These are phyloP conservation scores for Helminthosporium solani DNA, from an alignment of 2,329 filamentous ascomycete species.

Conservation along the genomic window DNA sequence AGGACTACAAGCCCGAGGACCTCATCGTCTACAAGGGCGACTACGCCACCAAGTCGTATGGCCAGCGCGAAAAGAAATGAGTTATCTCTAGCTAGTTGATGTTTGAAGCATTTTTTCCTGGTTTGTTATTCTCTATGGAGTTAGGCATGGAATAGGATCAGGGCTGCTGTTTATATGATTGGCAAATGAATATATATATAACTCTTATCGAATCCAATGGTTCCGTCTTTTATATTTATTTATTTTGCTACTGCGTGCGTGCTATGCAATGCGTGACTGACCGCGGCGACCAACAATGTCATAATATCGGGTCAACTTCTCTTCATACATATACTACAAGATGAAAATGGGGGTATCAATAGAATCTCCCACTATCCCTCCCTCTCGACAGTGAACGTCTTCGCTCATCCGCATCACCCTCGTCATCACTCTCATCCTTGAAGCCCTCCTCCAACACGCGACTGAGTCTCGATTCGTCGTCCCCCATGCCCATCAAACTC, in stretches of 20 bases:
- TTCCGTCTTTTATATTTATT: no score
- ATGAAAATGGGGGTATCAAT: neutral
- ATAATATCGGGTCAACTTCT: no score
- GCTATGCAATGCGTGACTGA: neutral
- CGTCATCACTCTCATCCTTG: constrained; percentile 70
- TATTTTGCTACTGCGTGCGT: no score
- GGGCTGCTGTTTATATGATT: constrained; percentile 22
- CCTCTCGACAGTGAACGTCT: constrained; percentile 19
- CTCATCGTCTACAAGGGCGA: constrained; percentile 87
- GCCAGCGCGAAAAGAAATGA: constrained; percentile 63
- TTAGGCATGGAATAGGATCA: constrained; percentile 4
- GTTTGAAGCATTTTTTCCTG: neutral
- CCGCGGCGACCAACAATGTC: no score
- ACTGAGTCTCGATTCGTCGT: constrained; percentile 64
- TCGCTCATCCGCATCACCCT: constrained; percentile 25
- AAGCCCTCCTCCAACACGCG: constrained; percentile 77
- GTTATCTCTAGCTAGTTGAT: constrained; percentile 4
- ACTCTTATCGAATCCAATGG: constrained; percentile 18
- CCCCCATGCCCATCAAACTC: constrained; percentile 43
- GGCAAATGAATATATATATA: no score
- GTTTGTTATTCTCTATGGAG: constrained; percentile 3
- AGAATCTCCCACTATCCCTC: neutral
- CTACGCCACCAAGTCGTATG: constrained; percentile 94
- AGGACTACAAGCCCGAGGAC: constrained; percentile 88
- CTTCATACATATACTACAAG: no score